Base-by-base conservation (phyloP, 2,329 filamentous ascomycete genomes). In the Phialophora tarda region DNA sequence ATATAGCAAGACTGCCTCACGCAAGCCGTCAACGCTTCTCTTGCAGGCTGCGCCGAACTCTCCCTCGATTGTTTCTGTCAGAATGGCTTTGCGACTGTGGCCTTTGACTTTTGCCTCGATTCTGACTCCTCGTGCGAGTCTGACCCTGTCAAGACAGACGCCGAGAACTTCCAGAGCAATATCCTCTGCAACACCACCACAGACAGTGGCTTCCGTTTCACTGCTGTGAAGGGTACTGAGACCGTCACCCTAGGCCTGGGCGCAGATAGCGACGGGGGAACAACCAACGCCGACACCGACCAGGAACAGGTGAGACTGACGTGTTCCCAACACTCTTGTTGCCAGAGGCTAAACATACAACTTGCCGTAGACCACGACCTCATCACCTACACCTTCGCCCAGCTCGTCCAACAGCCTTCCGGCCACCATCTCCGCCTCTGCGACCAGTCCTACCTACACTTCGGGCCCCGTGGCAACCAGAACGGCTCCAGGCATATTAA, bases 1-100 rank as follows among this genome's bases (percentile, higher is more conserved):
- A 14, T 23, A 21, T 32, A 61, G 59, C 59, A 61, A 61, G 30
- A n/a, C n/a, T 61, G 59, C 59, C 32, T 61, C 48, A 54, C 48
- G 17, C 34, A 54, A 24, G 12, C 30, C 10, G 47, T 61, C 59
- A 61, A 51, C 47, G 32, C 21, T n/a, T 61, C 59, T 38, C 48
- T 61, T n/a, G 11, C 48, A 7, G n/a, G 23, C 47, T 61, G 59
- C 59, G 14, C 10, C 1, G 30, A 54, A 23, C 28, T 44, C 4
- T 41, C 47, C 21, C n/a, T 61, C 24, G 24, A 38, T 4, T 51
- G 59, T 32, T 54, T 53, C 59, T 61, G 59, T 44, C n/a, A 34
- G 6, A 61, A 26, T 28, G 10, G 21, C 24, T 24, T 24, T 11
- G 28, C 28, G 21, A 50, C 30, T 21, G 48, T 11, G 3, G 23